A percentile compares a stretch with the other conserved stretches of the same genome.
Evolutionary conservation across 2,329 filamentous ascomycete genomes (phyloP).

Genomic region (Stagonosporopsis tanaceti): DNA sequence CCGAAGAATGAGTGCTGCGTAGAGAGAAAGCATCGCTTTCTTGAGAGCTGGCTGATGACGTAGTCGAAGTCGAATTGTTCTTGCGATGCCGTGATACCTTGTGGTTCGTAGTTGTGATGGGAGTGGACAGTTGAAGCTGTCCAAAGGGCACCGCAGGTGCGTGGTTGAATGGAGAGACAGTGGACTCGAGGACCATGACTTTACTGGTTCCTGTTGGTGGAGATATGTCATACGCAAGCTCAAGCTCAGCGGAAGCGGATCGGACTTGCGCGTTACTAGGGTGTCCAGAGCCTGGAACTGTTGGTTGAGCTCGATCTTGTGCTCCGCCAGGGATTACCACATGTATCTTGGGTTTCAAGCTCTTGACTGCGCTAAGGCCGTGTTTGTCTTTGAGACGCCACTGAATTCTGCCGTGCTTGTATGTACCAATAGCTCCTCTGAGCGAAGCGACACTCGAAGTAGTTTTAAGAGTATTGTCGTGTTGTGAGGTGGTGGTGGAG

Average conservation of each 20-base stretch:
- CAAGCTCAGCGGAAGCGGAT: conserved; percentile 31
- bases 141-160: conserved; percentile 25
- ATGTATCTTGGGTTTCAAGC: conserved; percentile 45
- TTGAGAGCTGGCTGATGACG: conserved; percentile 47
- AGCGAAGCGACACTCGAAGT: conserved; percentile 31
- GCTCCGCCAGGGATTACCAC: conserved; percentile 47
- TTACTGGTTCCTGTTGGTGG: conserved; percentile 40
- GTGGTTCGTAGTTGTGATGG: conserved; percentile 1
- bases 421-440: conserved; percentile 53
- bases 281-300: conserved; percentile 38
- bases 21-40: conserved; percentile 50
- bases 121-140: conserved; percentile 21
- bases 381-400: conserved; percentile 46
- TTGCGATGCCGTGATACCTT: conserved; percentile 21
- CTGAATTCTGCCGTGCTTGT: conserved; percentile 54
- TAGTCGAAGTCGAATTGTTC: conserved; percentile 29
- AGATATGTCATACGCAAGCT: conserved; percentile 38
- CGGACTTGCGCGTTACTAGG: conserved; percentile 30
- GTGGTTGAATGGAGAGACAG: conserved; percentile 42
- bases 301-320: conserved; percentile 41
- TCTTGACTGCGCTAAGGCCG: conserved; percentile 24
- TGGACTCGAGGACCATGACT: conserved; percentile 35
- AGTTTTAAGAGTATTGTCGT: conserved; percentile 34
- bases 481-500: conserved; percentile 25
- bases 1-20: conserved; percentile 51